Evolutionary conservation across 2,329 filamentous ascomycete species (phyloP).

Genomic region (Fonsecaea nubica): DNA sequence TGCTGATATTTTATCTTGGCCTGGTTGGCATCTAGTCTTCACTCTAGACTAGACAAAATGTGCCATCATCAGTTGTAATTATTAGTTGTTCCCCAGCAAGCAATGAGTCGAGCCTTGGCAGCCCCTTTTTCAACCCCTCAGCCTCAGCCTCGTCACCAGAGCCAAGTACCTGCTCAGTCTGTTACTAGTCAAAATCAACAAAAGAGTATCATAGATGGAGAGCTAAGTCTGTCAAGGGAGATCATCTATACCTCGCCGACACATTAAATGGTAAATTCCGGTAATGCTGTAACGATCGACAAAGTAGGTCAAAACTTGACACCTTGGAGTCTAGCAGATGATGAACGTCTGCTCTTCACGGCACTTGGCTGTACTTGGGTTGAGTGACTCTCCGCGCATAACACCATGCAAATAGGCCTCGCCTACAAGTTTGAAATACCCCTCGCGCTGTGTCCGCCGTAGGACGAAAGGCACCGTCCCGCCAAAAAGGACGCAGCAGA

Average conservation of each 20-base stretch:
- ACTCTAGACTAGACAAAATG: no score
- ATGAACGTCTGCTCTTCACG: slow-evolving; percentile 6
- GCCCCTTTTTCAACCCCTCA: not conserved
- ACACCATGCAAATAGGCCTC: slow-evolving; percentile 25
- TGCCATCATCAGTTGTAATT: no score
- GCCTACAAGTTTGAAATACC: slow-evolving; percentile 19
- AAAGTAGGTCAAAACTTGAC: not conserved
- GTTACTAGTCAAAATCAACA: not conserved
- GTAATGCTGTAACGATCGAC: not conserved
- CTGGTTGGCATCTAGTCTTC: no score
- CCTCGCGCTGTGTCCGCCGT: not conserved
- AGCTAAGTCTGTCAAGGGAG: not conserved
- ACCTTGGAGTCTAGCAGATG: not conserved
- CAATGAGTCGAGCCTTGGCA: not conserved
- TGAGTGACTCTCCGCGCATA: slow-evolving; percentile 22
- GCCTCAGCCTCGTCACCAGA: not conserved
- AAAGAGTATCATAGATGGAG: not conserved
- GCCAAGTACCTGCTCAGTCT: not conserved
- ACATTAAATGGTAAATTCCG: not conserved
- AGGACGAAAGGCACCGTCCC: slow-evolving; percentile 19
- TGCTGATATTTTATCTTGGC: no score
- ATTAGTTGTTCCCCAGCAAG: not conserved
- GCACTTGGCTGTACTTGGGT: not conserved
- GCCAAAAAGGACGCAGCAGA: slow-evolving; percentile 18
- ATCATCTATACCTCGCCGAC: not conserved